These are phyloP conservation scores for Linderina pennispora DNA, from an alignment of 192 early-diverging fungal genomes.

Conservation along the genomic window DNA sequence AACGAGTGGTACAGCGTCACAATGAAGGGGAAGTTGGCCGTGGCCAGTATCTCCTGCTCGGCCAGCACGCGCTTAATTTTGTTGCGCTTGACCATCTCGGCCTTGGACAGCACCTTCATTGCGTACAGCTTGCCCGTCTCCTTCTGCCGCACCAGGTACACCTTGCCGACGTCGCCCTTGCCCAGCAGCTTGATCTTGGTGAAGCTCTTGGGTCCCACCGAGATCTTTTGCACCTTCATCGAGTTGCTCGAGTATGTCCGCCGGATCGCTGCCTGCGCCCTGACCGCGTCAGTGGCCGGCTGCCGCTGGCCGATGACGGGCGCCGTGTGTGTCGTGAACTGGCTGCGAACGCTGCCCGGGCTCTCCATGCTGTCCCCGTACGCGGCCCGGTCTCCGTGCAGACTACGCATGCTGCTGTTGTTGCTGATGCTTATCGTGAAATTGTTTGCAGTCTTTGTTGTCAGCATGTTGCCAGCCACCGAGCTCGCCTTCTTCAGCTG, in stretches of 20 bases:
- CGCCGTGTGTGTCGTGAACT: too few relatives aligned
- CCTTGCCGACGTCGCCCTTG: conserved; percentile 96
- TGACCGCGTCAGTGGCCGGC: conserved; percentile 35
- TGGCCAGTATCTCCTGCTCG: conserved; percentile 91
- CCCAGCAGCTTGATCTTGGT: conserved; percentile 85
- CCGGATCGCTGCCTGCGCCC: conserved; percentile 53
- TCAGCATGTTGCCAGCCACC: conserved; percentile 24
- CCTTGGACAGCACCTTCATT: conserved; percentile 95
- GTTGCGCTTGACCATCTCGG: conserved; percentile 97
- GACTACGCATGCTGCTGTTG: conserved; percentile 36
- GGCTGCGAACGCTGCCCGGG: conserved; percentile 40
- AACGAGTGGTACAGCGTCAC: conserved; percentile 88
- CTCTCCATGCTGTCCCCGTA: conserved; percentile 38
- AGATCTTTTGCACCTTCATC: conserved; percentile 70
- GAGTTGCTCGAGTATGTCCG: conserved; percentile 78
- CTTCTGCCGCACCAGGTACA: conserved; percentile 89
- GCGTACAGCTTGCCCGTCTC: conserved; percentile 78
- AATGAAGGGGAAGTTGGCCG: conserved; percentile 85
- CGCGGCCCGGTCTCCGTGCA: conserved; percentile 3
- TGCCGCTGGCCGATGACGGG: conserved; percentile 11
- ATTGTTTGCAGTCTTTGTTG: conserved; percentile 18
- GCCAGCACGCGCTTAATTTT: conserved; percentile 97
- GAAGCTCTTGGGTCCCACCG: conserved; percentile 86
- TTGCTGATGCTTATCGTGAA: conserved; percentile 47
- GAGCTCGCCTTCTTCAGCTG: conserved; percentile 44